Percentiles rank a stretch among this genome's conserved stretches.
Conservation (phyloP, 352 stramenopile species). For the Globisporangium acanthophoron region DNA sequence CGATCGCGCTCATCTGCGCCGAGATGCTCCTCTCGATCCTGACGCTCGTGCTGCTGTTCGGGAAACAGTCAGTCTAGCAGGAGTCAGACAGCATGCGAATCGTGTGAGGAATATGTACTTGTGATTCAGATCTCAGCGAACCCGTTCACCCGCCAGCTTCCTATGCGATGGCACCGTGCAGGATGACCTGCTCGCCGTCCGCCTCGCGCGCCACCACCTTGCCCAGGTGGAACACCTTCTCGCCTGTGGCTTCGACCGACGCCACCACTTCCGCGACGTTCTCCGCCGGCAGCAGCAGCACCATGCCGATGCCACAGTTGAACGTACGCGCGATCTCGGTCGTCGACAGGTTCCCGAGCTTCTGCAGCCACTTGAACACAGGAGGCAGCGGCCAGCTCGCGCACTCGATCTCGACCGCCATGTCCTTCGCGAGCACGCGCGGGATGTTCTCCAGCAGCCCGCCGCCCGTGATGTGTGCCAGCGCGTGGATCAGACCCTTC, state of each 20-base stretch:
- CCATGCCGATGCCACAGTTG: conserved; percentile 99
- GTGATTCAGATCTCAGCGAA: background rate
- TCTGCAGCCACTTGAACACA: conserved; percentile 98
- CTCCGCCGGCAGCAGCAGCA: conserved; percentile 91
- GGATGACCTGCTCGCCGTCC: conserved; percentile 80
- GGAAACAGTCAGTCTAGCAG: conserved; percentile 8
- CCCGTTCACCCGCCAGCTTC: background rate
- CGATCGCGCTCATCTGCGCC: conserved; percentile 43
- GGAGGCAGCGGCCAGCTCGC: conserved; percentile 86
- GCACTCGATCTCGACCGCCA: conserved; percentile 93
- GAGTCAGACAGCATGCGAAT: background rate
- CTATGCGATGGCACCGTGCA: conserved; percentile 70
- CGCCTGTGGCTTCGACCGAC: conserved; percentile 75
- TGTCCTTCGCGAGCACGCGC: conserved; percentile 90
- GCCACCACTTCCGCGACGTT: conserved; percentile 87
- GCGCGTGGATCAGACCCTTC: conserved; percentile 82
- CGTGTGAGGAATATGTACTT: conserved; percentile 6
- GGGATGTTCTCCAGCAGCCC: conserved; percentile 98
- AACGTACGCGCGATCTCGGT: conserved; percentile 96
- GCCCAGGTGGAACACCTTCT: conserved; percentile 90
- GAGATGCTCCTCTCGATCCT: conserved; percentile 51
- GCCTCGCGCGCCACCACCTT: conserved; percentile 50
- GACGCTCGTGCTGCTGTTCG: conserved; percentile 35
- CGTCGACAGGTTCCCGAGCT: conserved; percentile 90
- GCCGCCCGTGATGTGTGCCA: conserved; percentile 98